Evolutionary conservation across 2,329 filamentous ascomycete genomes (phyloP).

Genomic region (Ceratocystis cubensis): DNA sequence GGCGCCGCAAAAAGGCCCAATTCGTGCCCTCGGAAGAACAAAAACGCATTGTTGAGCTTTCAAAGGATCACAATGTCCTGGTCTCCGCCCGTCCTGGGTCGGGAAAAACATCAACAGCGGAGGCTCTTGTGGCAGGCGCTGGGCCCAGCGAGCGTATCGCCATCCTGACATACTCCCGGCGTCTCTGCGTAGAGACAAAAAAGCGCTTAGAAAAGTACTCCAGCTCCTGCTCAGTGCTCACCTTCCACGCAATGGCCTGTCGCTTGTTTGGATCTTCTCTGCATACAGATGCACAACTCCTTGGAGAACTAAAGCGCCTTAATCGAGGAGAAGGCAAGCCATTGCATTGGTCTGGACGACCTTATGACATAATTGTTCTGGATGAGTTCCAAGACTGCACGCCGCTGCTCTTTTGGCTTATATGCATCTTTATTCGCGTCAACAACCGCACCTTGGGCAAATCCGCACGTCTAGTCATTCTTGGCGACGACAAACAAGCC

Average conservation of each 20-base stretch:
- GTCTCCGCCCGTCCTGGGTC: slow-evolving; percentile 28
- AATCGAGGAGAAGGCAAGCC: slow-evolving; percentile 8
- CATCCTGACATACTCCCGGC: slow-evolving; percentile 26
- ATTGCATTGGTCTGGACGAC: slow-evolving; percentile 23
- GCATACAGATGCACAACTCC: slow-evolving; percentile 23
- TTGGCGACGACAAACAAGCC: slow-evolving; percentile 28
- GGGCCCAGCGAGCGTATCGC: slow-evolving; percentile 23
- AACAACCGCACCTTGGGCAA: slow-evolving; percentile 21
- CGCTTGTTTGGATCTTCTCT: slow-evolving; percentile 22
- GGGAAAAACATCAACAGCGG: slow-evolving; percentile 28
- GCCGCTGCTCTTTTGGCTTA: slow-evolving; percentile 25
- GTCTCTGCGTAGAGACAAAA: slow-evolving; percentile 25
- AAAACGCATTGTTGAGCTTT: slow-evolving; percentile 23
- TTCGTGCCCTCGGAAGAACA: slow-evolving; percentile 25
- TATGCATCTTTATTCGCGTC: slow-evolving; percentile 24
- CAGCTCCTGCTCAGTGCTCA: slow-evolving; percentile 23
- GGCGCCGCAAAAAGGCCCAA: not conserved
- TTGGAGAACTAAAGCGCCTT: slow-evolving; percentile 16
- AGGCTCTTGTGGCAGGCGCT: slow-evolving; percentile 24
- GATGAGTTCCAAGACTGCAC: slow-evolving; percentile 29
- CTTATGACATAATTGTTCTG: slow-evolving; percentile 27
- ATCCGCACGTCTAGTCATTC: slow-evolving; percentile 24
- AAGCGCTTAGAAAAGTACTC: slow-evolving; percentile 23
- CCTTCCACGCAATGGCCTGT: slow-evolving; percentile 26
- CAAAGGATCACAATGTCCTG: slow-evolving; percentile 25